Evolutionary conservation across 352 stramenopile genomes (phyloP), one percentile per base, ranked within the genome.

Genomic region (Phytopythium sindhum): DNA sequence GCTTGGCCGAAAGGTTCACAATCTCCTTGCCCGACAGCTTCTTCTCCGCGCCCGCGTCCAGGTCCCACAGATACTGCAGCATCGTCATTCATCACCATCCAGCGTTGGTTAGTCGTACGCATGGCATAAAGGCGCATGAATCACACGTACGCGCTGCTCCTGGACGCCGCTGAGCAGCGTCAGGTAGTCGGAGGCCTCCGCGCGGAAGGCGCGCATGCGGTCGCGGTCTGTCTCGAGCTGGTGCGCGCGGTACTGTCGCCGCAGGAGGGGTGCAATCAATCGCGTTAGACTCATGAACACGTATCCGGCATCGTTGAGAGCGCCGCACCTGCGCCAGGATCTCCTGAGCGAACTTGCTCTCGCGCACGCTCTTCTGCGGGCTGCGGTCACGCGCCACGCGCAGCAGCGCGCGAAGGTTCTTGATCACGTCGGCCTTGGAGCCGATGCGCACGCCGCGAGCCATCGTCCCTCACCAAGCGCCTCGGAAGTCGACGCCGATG

Each of bases 391-490:
- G 82, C 39, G 84, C 69, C 33, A 93, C 71, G 29, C 83, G 84
- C 67, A 95, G 70, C 63, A 95, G 68, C 54, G 78, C 71, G 55
- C 86, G 86, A 64, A 95, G 66, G 63, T 78, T 90, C 73, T 89
- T 92, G 53, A 95, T 62, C 63, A 90, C 84, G 28, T 93, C 84
- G 21, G 74, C 45, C 82, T 95, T 95, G 60, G 86, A 90, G 66
- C 86, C 86, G 63, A 95, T 87, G 60, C 84, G 86, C 65, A 89
- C 58, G 29, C 82, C 84, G 17, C 80, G 73, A 63, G 78, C 81
- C 83, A 94, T 93, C 35, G 42, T 73, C 47, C 23, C n/a, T 29
- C 12, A 48, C 33, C 7, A 12, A 31, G 41, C 41, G n/a, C 7
- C 10, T 0, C 4, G 41, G n/a, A n/a, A 23, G 42, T 50, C 42